phyloP scores from a whole-genome alignment of 2,329 filamentous ascomycete species.

The Berkeleyomyces basicola region DNA sequence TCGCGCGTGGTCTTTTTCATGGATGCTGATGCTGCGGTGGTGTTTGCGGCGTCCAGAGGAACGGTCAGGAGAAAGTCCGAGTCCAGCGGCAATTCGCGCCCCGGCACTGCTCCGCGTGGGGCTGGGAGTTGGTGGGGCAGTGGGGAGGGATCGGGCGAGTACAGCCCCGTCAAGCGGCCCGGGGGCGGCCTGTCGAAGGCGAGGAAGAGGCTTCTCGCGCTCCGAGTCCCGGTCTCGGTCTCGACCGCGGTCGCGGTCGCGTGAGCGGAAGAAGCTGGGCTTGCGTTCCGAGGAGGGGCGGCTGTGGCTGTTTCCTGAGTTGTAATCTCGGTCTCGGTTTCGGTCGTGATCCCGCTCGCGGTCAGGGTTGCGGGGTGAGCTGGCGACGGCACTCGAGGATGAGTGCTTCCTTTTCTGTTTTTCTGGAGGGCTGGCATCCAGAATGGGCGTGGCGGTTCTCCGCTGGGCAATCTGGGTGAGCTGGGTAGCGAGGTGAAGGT shows the following conservation, averaged over 20 bases:
- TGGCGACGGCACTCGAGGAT: not conserved
- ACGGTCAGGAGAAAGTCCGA: conserved; percentile 4
- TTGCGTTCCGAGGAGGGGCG: not conserved
- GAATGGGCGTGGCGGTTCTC: conserved; percentile 1
- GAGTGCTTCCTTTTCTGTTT: conserved; percentile 1
- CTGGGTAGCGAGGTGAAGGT: conserved; percentile 12
- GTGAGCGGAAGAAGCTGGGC: conserved; percentile 3
- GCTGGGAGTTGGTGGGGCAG: conserved; percentile 5
- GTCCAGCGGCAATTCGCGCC: conserved; percentile 8
- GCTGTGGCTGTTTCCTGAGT: not conserved
- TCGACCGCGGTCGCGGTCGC: conserved; percentile 3
- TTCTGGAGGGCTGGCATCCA: conserved; percentile 9
- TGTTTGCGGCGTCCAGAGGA: not conserved
- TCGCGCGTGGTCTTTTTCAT: not conserved
- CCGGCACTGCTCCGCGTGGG: conserved; percentile 3
- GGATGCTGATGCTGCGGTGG: not conserved
- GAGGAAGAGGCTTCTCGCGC: conserved; percentile 11
- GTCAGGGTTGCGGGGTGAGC: not conserved
- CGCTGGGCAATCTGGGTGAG: conserved; percentile 9
- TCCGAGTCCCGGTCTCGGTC: conserved; percentile 4
- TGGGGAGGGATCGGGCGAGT: conserved; percentile 4
- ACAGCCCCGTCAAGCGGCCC: conserved; percentile 11
- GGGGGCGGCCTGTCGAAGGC: conserved; percentile 10
- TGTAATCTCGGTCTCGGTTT: not conserved
- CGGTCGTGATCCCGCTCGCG: not conserved